Evolutionary conservation across 371 early-diverging fungal species (phyloP).

Genomic region (Zopfochytrium polystomum): DNA sequence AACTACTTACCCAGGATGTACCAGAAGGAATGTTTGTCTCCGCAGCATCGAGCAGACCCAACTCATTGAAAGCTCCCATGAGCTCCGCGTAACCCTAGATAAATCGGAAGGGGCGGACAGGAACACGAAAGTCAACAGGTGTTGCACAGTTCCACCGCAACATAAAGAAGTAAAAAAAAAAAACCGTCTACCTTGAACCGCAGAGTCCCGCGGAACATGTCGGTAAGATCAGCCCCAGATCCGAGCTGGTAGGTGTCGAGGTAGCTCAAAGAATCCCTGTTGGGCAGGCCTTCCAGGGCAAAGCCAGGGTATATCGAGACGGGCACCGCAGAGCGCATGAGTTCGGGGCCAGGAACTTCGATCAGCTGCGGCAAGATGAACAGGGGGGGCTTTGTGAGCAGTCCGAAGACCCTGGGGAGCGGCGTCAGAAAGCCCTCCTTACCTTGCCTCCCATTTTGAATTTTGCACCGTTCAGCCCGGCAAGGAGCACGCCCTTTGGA

Average conservation of each 20-base stretch:
- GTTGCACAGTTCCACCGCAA: too few species aligned
- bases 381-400: too few species aligned
- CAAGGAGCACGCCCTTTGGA: conserved; percentile 87
- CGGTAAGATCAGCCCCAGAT: conserved; percentile 40
- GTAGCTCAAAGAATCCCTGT: conserved; percentile 86
- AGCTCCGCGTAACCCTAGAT: conserved; percentile 48
- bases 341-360: conserved; percentile 37
- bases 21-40: conserved; percentile 36
- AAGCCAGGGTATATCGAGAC: conserved; percentile 52
- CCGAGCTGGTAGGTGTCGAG: conserved; percentile 68
- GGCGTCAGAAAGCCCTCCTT: too few species aligned
- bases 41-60: conserved; percentile 45
- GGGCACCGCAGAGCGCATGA: conserved; percentile 35
- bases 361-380: conserved; percentile 33
- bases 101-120: not conserved
- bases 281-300: conserved; percentile 79
- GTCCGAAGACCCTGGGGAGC: too few species aligned
- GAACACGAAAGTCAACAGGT: too few species aligned
- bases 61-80: conserved; percentile 42
- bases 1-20: conserved; percentile 68
- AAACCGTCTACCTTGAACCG: conserved; percentile 39
- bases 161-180: not conserved
- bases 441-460: conserved; percentile 86
- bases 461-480: conserved; percentile 86
- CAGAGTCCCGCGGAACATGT: conserved; percentile 72